Conservation (phyloP, 2,329 filamentous ascomycete species). For the Dactylellina drechsleri region DNA sequence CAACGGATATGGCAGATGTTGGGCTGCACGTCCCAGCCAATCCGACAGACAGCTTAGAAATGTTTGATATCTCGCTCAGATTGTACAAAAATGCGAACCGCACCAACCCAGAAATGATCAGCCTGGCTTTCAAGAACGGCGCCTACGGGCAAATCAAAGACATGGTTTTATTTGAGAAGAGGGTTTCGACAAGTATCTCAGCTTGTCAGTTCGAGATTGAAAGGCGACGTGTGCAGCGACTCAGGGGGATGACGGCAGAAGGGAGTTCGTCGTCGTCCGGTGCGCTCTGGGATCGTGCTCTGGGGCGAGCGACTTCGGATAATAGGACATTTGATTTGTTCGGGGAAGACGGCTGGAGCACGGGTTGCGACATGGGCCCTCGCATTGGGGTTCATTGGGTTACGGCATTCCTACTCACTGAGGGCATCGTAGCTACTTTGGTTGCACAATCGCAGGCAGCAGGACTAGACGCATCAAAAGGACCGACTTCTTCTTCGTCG, state of each 20-base stretch:
- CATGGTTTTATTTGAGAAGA: slow-evolving; percentile 57
- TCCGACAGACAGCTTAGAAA: slow-evolving; percentile 50
- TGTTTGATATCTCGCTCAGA: slow-evolving; percentile 55
- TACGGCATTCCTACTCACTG: slow-evolving; percentile 41
- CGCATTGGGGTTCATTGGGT: slow-evolving; percentile 45
- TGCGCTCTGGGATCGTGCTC: slow-evolving; percentile 45
- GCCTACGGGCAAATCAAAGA: slow-evolving; percentile 58
- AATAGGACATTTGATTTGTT: slow-evolving; percentile 53
- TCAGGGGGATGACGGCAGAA: slow-evolving; percentile 37
- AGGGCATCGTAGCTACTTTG: slow-evolving; percentile 43
- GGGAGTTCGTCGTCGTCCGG: slow-evolving; percentile 22
- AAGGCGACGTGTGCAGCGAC: slow-evolving; percentile 55
- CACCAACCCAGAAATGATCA: slow-evolving; percentile 58
- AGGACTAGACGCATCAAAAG: slow-evolving; percentile 28
- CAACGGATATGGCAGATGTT: slow-evolving; percentile 51
- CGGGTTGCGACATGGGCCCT: slow-evolving; percentile 45
- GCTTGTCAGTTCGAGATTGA: slow-evolving; percentile 58
- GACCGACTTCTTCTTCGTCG: slow-evolving; percentile 21
- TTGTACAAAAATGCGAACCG: slow-evolving; percentile 56
- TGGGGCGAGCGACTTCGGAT: slow-evolving; percentile 29
- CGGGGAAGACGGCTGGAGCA: slow-evolving; percentile 54
- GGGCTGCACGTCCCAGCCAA: slow-evolving; percentile 50
- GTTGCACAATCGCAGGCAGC: slow-evolving; percentile 45
- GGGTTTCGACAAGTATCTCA: slow-evolving; percentile 57
- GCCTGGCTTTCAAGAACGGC: slow-evolving; percentile 57